Conservation (phyloP, 805 yeast species). For the Kodamaea kakaduensis region DNA sequence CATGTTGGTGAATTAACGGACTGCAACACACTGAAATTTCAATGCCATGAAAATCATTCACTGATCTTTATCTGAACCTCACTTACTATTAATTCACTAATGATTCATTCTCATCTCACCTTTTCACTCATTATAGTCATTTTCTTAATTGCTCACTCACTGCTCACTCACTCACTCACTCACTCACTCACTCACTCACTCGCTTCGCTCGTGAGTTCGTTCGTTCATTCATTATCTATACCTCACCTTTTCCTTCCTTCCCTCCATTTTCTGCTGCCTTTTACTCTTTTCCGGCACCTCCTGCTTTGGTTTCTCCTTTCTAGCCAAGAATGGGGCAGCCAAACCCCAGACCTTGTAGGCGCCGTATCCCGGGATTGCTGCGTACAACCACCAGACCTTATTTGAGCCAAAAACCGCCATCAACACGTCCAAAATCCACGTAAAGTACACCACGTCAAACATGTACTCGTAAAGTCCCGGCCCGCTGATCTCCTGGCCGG, state of each 20-base stretch:
- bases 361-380: slow-evolving; percentile 51
- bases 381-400: slow-evolving; percentile 55
- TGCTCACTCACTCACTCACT: too few relatives aligned
- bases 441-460: slow-evolving; percentile 65
- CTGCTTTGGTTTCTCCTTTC: slow-evolving; percentile 3
- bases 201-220: too few relatives aligned
- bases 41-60: too few relatives aligned
- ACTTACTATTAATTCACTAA: too few relatives aligned
- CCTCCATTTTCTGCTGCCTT: slow-evolving; percentile 26
- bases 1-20: too few relatives aligned
- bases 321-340: slow-evolving; percentile 18
- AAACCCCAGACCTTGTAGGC: slow-evolving; percentile 43
- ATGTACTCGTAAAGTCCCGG: slow-evolving; percentile 68
- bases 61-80: too few relatives aligned
- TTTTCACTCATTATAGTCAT: too few relatives aligned
- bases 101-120: too few relatives aligned
- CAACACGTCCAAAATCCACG: slow-evolving; percentile 54
- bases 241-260: slow-evolving; percentile 24
- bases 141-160: too few relatives aligned
- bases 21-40: too few relatives aligned
- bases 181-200: too few relatives aligned
- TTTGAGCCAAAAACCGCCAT: slow-evolving; percentile 53
- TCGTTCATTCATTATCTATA: slow-evolving; percentile 16
- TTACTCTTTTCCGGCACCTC: slow-evolving; percentile 18
- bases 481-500: slow-evolving; percentile 62